phyloP scores from a whole-genome alignment of 2,329 filamentous ascomycete species.

The Talaromyces verruculosus region DNA sequence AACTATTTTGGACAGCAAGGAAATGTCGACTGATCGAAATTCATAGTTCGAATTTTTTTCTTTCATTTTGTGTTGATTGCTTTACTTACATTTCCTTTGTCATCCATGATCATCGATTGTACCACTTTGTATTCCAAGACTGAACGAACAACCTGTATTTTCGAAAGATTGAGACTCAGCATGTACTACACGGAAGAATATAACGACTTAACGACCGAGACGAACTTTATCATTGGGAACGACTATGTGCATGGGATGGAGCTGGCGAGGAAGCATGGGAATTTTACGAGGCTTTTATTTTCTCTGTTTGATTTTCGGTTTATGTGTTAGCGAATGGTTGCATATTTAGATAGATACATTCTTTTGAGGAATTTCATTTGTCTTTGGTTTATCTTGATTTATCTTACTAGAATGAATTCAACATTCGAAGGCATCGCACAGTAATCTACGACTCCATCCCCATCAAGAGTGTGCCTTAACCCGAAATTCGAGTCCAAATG shows the following conservation, averaged over 20 bases:
- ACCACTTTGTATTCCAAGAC: constrained; percentile 9
- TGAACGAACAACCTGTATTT: constrained; percentile 8
- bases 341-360: constrained; percentile 7
- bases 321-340: no score
- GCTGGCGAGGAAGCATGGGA: constrained; percentile 4
- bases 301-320: no score
- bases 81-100: neutral
- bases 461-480: no score
- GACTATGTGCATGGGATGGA: constrained; percentile 14
- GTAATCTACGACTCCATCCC: no score
- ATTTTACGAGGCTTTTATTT: no score
- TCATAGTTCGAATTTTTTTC: neutral
- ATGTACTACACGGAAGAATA: constrained; percentile 1
- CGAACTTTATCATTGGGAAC: neutral
- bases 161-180: constrained; percentile 6
- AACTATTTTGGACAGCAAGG: neutral
- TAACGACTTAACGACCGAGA: constrained; percentile 11
- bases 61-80: neutral
- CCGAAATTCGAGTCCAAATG: no score
- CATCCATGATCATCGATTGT: neutral
- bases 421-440: no score
- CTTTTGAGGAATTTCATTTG: constrained; percentile 5
- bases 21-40: neutral
- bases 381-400: neutral
- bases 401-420: neutral